Evolutionary conservation across 1,284 basidiomycete genomes (phyloP), one percentile per base, ranked within the genome.

Genomic region (Sanghuangporus weigelae): DNA sequence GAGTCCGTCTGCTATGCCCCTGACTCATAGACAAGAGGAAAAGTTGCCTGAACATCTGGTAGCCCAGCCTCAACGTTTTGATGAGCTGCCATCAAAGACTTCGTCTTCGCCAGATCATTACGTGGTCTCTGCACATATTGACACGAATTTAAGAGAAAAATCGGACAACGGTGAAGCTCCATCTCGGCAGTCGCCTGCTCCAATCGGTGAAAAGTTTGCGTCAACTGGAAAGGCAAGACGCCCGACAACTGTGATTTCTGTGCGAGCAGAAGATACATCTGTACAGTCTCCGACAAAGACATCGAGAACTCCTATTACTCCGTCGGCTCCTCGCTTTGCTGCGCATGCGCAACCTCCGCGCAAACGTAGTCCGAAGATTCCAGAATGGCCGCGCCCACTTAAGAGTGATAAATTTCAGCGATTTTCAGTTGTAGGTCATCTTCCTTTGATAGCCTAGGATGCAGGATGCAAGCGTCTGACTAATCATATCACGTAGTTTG

Each of bases 261-360:
- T 14, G n/a, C 53, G 8, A 42, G 8, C n/a, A 35, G 42, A 38
- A 6, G n/a, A 14, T 11, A 1, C 31, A 14, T n/a, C 53, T 54
- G 26, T n/a, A n/a, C 53, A 14, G 7, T 54, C 31, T 6, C 53
- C 53, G 14, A 54, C 7, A 11, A 35, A 23, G 26, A 26, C 11
- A 36, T 8, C 31, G 5, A 38, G 7, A 26, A 48, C 36, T 7
- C 60, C 60, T n/a, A 57, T 55, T 21, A 53, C 39, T 6, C 62
- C 62, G 7, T 58, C 62, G n/a, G 62, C 56, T 36, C 62, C 62
- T 19, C 62, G 62, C 42, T 59, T 46, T 36, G 49, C 56, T 0
- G 44, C 21, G 44, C 21, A 36, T 11, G 35, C 39, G 21, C 62
- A 57, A 8, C 55, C 44, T 5, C 56, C 55, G 26, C 55, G 56